These are phyloP conservation scores for Penicillium sp. DNA, from an alignment of 2,329 filamentous ascomycete genomes.

Conservation along the genomic window DNA sequence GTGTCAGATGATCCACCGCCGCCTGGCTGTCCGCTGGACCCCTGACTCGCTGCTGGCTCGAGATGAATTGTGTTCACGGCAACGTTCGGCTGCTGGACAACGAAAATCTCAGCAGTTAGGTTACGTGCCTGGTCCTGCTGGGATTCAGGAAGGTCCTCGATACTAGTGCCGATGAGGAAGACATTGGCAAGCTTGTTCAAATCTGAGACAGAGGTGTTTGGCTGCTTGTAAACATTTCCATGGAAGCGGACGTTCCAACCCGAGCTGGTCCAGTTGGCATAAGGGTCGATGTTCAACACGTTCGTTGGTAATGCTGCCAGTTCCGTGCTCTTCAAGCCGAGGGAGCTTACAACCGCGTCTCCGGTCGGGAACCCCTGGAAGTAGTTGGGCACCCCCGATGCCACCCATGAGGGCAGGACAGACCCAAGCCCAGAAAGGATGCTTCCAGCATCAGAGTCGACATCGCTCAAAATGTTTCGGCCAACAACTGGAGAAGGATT, in stretches of 20 bases:
- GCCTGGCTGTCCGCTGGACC: slow-evolving; percentile 39
- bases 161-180: slow-evolving; percentile 63
- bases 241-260: slow-evolving; percentile 74
- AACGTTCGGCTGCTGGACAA: slow-evolving; percentile 63
- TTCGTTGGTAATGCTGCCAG: slow-evolving; percentile 20
- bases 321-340: slow-evolving; percentile 13
- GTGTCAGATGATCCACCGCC: slow-evolving; percentile 22
- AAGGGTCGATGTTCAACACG: slow-evolving; percentile 33
- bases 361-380: slow-evolving; percentile 23
- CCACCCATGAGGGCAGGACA: slow-evolving; percentile 18
- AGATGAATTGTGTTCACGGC: slow-evolving; percentile 31
- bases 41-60: slow-evolving; percentile 57
- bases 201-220: slow-evolving; percentile 60
- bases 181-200: slow-evolving; percentile 65
- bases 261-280: slow-evolving; percentile 72
- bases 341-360: slow-evolving; percentile 20
- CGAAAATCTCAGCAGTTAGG: slow-evolving; percentile 66
- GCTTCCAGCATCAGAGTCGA: neutral
- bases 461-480: neutral
- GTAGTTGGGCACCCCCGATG: slow-evolving; percentile 21
- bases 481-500: neutral
- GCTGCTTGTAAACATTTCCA: slow-evolving; percentile 77
- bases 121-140: slow-evolving; percentile 68
- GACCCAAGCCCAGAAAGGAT: slow-evolving; percentile 11
- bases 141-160: slow-evolving; percentile 55